Conservation (phyloP, 176 grass and related monocot species). For the Oryza glaberrima region DNA sequence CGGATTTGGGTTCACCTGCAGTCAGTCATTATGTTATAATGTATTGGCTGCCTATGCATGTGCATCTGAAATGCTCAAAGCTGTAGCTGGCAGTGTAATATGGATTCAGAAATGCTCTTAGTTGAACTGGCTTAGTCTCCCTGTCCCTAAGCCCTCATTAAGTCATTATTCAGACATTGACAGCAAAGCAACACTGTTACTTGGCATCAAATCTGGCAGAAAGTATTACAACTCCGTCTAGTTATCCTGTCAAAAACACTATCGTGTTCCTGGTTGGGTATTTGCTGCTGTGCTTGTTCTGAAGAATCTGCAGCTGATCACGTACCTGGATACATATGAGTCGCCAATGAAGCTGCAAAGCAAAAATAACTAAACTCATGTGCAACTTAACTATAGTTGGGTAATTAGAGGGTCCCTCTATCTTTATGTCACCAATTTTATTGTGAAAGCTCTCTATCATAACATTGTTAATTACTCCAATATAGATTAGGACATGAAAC, state of each 20-base stretch:
- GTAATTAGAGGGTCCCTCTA: not conserved
- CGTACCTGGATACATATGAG: conserved; percentile 42
- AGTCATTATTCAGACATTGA: not conserved
- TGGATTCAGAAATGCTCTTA: not conserved
- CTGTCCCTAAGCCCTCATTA: too few species aligned
- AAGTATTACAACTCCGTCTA: not conserved
- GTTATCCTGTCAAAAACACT: not conserved
- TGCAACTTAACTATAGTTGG: too few species aligned
- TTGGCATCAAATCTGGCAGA: not conserved
- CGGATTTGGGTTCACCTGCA: not conserved
- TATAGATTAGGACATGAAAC: too few species aligned
- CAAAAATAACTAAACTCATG: too few species aligned
- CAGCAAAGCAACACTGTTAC: not conserved
- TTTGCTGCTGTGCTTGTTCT: not conserved
- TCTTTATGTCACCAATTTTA: not conserved
- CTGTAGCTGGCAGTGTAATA: not conserved
- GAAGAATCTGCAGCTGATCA: not conserved
- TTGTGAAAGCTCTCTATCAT: not conserved
- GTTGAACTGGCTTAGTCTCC: not conserved
- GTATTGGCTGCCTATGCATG: not conserved
- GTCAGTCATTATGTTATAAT: not conserved
- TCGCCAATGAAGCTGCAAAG: too few species aligned
- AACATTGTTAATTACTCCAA: not conserved
- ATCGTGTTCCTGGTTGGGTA: not conserved
- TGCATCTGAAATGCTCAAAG: not conserved